These are phyloP conservation scores for Eimeria praecox DNA, from an alignment of 169 alveolate species.

Conservation along the genomic window DNA sequence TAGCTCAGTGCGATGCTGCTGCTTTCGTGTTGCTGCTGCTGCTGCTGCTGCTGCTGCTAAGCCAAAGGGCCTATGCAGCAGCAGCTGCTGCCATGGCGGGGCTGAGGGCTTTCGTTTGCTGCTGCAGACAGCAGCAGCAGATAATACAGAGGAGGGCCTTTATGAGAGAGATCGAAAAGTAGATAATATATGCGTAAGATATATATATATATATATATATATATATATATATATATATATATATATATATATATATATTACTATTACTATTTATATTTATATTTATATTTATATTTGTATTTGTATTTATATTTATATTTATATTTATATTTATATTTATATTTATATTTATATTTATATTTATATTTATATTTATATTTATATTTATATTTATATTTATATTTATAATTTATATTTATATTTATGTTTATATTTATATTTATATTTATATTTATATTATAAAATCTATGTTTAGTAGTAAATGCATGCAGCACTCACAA, in stretches of 20 bases:
- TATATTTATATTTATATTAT: too few relatives aligned
- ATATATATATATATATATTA: neutral
- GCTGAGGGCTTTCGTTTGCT: neutral
- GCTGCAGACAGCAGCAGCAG: slow-evolving; percentile 20
- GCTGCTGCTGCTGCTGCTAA: slow-evolving; percentile 27
- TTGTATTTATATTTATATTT: neutral
- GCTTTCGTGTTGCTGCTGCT: neutral
- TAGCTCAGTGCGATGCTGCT: slow-evolving; percentile 21
- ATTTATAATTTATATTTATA: too few relatives aligned
- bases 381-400: too few relatives aligned
- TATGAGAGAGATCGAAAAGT: neutral
- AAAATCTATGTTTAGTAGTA: too few relatives aligned
- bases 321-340: neutral
- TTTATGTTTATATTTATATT: too few relatives aligned
- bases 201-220: neutral
- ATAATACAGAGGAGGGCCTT: neutral
- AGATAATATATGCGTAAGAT: neutral
- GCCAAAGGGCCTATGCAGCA: slow-evolving; percentile 38
- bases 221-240: neutral
- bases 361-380: neutral
- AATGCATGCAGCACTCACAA: too few relatives aligned
- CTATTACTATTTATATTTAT: too few relatives aligned
- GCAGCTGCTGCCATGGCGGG: slow-evolving; percentile 46
- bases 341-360: neutral
- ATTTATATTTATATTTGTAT: too few relatives aligned